Base-by-base conservation (phyloP, 441 rosid species). In the Monsonia emarginata region DNA sequence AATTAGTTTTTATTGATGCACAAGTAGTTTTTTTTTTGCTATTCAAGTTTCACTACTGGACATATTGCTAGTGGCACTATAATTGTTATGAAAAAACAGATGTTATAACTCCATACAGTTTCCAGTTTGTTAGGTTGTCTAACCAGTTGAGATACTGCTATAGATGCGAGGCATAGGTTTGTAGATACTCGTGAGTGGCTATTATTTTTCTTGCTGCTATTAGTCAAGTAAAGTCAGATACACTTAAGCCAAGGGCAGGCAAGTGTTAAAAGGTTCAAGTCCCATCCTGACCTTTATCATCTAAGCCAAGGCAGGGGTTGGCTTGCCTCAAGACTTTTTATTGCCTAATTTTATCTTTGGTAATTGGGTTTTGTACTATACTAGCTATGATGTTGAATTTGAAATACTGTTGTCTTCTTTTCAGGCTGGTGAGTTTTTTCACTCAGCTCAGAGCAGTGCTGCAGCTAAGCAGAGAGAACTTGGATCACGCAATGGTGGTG, bases 381-480 rank as follows among this genome's bases (percentile, higher is more conserved):
- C 9, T 13, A 52, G 27, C 4, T 52, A 9, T 52, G 13, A 10
- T 52, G 59, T 22, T 22, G 8, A 21, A 10, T 4, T 56, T 11
- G 19, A 24, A 3, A 25, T 25, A 8, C 1, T 24, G 3, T 56
- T 2, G 26, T 52, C 27, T 52, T 52, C 59, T 10, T 5, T 69
- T 18, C 68, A 90, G 96, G 95, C 88, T 79, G 90, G 89, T 69
- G 97, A 82, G 73, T 79, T 86, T 74, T 87, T 87, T 74, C 64
- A 85, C 75, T 84, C 89, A 58, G 91, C 90, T 67, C 83, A 84
- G 67, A 78, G 66, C 69, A 79, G 76, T 74, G 91, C 95, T 44
- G 56, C 87, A 26, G 84, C 84, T 65, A 89, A 80, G 69, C 96
- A 89, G 69, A 83, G 85, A 74, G 96, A 88, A 75, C 59, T 72